phyloP scores from a whole-genome alignment of 139 green algal species.

The Chlamydomonas schloesseri region DNA sequence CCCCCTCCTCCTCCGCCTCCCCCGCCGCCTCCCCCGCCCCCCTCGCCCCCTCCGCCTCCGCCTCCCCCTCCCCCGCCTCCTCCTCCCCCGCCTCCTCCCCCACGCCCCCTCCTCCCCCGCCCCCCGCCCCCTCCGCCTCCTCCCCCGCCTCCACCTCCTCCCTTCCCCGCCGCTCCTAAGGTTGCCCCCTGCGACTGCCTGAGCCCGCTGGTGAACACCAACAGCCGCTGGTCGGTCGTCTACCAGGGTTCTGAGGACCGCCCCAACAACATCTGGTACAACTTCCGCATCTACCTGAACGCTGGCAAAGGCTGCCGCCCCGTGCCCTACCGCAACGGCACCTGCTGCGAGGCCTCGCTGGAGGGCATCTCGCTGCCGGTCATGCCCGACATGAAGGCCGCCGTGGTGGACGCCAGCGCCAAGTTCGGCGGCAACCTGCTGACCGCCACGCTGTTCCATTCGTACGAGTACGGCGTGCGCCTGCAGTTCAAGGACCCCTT shows the following conservation, averaged over 20 bases:
- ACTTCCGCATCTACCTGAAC: conserved; percentile 20
- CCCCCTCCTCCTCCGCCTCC: conserved; percentile 12
- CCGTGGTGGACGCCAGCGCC: not conserved
- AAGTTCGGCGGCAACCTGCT: not conserved
- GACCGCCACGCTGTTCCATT: not conserved
- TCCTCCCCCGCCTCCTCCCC: conserved; percentile 10
- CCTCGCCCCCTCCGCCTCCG: conserved; percentile 14
- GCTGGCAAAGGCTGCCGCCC: conserved; percentile 4
- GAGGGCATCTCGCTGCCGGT: conserved; percentile 41
- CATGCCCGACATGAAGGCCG: not conserved
- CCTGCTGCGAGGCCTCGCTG: conserved; percentile 58
- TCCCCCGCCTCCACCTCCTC: conserved; percentile 6
- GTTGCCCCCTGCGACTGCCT: conserved; percentile 47
- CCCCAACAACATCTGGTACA: not conserved
- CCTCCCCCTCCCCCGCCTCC: conserved; percentile 2
- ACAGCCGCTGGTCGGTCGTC: conserved; percentile 44
- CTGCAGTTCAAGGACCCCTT: conserved; percentile 32
- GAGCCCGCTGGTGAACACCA: conserved; percentile 47
- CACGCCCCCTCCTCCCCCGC: not conserved
- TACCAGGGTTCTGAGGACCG: not conserved
- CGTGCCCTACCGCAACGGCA: conserved; percentile 52
- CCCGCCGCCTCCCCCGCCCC: conserved; percentile 18
- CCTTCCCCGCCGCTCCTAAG: not conserved
- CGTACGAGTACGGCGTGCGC: conserved; percentile 34
- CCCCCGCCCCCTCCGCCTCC: conserved; percentile 16